These are phyloP conservation scores for Alternaria tenuissima DNA, from an alignment of 2,329 filamentous ascomycete species.

Conservation along the genomic window DNA sequence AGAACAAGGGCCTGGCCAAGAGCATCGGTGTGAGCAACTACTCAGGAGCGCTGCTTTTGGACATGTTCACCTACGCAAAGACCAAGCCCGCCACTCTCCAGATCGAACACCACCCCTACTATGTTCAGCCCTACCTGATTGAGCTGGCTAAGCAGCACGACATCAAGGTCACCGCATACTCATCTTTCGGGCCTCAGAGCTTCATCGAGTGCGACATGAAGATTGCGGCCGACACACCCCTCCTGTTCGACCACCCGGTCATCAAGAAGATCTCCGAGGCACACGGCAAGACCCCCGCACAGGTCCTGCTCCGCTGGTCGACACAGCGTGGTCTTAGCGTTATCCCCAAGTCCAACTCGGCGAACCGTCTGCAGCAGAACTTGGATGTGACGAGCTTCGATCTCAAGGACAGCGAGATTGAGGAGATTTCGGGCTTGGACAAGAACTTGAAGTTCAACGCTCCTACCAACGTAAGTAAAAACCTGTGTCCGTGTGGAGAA, in stretches of 20 bases:
- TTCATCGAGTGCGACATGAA: slow-evolving; percentile 50
- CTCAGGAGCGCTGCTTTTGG: slow-evolving; percentile 56
- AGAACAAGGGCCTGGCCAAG: slow-evolving; percentile 46
- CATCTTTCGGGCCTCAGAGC: slow-evolving; percentile 57
- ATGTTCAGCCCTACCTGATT: slow-evolving; percentile 45
- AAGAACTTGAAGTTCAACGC: slow-evolving; percentile 45
- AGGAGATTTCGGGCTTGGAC: slow-evolving; percentile 42
- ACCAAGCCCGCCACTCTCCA: slow-evolving; percentile 48
- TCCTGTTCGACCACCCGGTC: slow-evolving; percentile 57
- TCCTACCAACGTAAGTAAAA: slow-evolving; percentile 44
- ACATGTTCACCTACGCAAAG: slow-evolving; percentile 62
- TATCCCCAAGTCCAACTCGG: slow-evolving; percentile 49
- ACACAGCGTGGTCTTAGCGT: slow-evolving; percentile 69
- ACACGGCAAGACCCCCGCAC: slow-evolving; percentile 73
- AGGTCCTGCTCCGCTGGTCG: slow-evolving; percentile 86
- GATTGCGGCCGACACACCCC: slow-evolving; percentile 41
- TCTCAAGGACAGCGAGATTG: slow-evolving; percentile 39
- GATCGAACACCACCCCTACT: slow-evolving; percentile 52
- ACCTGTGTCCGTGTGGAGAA: not conserved
- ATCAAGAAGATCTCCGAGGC: slow-evolving; percentile 72
- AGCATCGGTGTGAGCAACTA: slow-evolving; percentile 51
- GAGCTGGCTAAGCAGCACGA: slow-evolving; percentile 44
- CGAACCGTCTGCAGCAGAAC: slow-evolving; percentile 43
- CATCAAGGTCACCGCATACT: slow-evolving; percentile 49
- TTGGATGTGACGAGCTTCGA: slow-evolving; percentile 45